Base-by-base conservation (phyloP, 202 grass and related monocot genomes). In the Schoenoplectus triqueter region DNA sequence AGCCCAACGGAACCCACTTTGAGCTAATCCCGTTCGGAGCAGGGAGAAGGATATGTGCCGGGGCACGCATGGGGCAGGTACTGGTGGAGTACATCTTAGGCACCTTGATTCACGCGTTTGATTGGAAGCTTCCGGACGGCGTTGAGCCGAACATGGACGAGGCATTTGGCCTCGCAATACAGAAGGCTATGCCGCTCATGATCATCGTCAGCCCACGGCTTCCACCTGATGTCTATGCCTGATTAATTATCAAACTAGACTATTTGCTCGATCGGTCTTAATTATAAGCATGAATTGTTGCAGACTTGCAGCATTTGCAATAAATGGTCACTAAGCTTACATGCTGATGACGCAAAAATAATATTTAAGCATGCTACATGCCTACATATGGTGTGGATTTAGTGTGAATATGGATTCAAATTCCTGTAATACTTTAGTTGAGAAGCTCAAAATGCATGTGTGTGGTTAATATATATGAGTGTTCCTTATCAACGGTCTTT, bases 91-190 rank as follows among this genome's bases (percentile, higher is more conserved):
- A 85, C 18, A 84, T 80, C 20, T 62, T 92, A 15, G 87, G 85
- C 11, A 92, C 81, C 4, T 74, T 92, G 61, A 11, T 87, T 66
- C 69, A 87, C 7, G 21, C 55, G 1, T 92, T 92, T 2, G 63
- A 89, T 31, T 92, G 90, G 87, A 76, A 82, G 47, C 21, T 92
- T 31, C 90, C 90, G 0, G 3, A n/a, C 0, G 89, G 86, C n/a
- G 7, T 86, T 1, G 64, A 79, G 21, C 44, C 69, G 5, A 69
- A 88, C 64, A 87, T 79, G 80, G 69, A 64, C 1, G 78, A 80
- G 50, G 10, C 60, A 0, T 84, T 76, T 48, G 88, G 88, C 11
- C 50, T 90, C 2, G 18, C 76, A n/a, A 31, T 90, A 8, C 56
- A 61, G 64, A 83, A 69, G 64, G 80, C 80, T 6, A 64, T 83